Evolutionary conservation across 176 grass and related monocot genomes (phyloP), one percentile per base, ranked within the genome.

Genomic region (Zea luxurians): DNA sequence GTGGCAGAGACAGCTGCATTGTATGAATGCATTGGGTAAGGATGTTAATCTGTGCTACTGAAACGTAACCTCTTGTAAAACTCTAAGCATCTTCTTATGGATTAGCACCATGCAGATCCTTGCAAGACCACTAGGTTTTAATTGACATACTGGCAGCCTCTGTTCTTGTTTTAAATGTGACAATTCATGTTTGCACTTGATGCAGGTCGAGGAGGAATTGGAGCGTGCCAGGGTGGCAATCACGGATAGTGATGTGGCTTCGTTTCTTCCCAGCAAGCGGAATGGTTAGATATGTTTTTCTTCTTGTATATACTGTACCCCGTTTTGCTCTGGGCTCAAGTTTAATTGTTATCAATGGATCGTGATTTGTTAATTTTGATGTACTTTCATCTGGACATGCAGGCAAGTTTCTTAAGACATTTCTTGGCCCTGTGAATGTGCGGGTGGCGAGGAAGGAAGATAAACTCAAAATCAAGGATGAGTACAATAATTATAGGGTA

Each of bases 401-500:
- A 98, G 96, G 89, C 16, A 88, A 85, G 64, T 98, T 98, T 80
- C 85, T 98, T 40, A 94, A 79, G 86, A 98, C 49, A 71, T 98
- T 98, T 72, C 67, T 98, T 72, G 96, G 96, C n/a, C 96, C 96
- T 42, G 79, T 98, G 50, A 95, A 98, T 41, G 92, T 95, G 66
- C 78, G 85, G 13, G 89, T 93, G 6, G 71, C 61, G 3, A 89
- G 89, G 79, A 98, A 98, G 17, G 96, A 98, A 70, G 89, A 94
- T 40, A 91, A 87, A 82, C 88, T 98, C 61, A 94, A 92, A 83
- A 86, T 98, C 81, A 98, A 98, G 80, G 89, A 98, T 20, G 92
- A 98, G 73, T 98, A 98, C 49, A 98, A 98, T 61, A 98, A 86
- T 64, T 98, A 98, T 61, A 92, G 92, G 84, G 96, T 98, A 90